Conservation (phyloP, 106 monocot genomes). For the Triglochin maritima region DNA sequence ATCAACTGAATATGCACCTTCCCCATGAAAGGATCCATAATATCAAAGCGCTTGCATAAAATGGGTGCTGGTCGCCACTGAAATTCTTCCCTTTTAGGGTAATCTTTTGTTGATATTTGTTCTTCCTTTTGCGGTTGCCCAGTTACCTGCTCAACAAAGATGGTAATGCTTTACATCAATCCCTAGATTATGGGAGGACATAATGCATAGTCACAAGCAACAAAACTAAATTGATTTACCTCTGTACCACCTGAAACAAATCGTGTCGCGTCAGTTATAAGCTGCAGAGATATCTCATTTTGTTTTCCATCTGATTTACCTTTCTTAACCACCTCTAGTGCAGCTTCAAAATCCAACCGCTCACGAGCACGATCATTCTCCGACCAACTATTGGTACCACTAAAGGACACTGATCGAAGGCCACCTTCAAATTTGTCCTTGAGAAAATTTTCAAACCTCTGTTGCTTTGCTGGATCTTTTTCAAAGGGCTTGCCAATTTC, state of each 20-base stretch:
- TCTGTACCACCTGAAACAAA: constrained; percentile 37
- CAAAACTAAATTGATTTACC: constrained; percentile 17
- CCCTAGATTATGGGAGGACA: background rate
- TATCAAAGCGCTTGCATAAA: constrained; percentile 95
- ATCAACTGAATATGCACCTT: constrained; percentile 42
- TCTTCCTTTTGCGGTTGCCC: constrained; percentile 23
- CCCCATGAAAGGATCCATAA: constrained; percentile 90
- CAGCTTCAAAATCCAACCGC: constrained; percentile 84
- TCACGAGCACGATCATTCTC: constrained; percentile 80
- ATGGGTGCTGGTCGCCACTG: constrained; percentile 79
- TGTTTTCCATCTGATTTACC: constrained; percentile 6
- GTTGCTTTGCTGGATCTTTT: constrained; percentile 87
- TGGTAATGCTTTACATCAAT: constrained; percentile 2
- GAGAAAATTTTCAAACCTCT: constrained; percentile 89
- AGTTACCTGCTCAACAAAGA: constrained; percentile 9
- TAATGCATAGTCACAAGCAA: background rate
- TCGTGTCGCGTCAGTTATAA: constrained; percentile 18
- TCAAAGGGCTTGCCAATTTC: constrained; percentile 65
- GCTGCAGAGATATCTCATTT: constrained; percentile 13
- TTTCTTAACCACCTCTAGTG: constrained; percentile 62
- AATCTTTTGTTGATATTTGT: constrained; percentile 20
- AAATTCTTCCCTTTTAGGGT: constrained; percentile 77
- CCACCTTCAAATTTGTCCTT: constrained; percentile 95
- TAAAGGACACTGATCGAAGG: constrained; percentile 38
- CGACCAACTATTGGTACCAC: constrained; percentile 34